Evolutionary conservation across 495 filamentous ascomycete genomes (phyloP), one percentile per base, ranked within the genome.

Genomic region (Hypoxylon lenormandii): DNA sequence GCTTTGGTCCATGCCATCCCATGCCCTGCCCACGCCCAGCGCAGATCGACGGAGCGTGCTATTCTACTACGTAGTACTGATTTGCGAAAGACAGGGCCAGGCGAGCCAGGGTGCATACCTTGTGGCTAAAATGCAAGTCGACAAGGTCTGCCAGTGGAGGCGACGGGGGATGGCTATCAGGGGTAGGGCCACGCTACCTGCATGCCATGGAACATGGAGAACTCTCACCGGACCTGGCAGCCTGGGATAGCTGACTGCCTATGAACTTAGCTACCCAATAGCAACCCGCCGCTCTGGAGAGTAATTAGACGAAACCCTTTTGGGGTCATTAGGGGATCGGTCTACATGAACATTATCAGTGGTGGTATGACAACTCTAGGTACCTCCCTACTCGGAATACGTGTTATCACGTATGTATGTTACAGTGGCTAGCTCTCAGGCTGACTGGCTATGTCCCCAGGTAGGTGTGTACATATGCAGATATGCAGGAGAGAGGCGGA

Each of bases 121-220:
- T 68, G 65, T 72, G 70, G 70, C 70, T 72, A 72, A 72, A 72
- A 72, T 68, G 65, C 70, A 66, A 53, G 70, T 72, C 70, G 69
- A 55, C 57, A 63, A 46, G 42, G 68, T 58, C 62, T 38, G 46
- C 18, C 33, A 54, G 67, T 70, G 67, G 67, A 70, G 67, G 50
- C 11, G 50, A 47, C 19, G 23, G 55, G 55, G 50, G 60, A 46
- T 40, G 42, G 2, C 11, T 28, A 33, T 62, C 68, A 71, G 68
- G 68, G 68, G 68, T 61, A 58, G 37, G 54, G 26, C 68, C 68
- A 71, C 61, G 58, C 57, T 59, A 60, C 51, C 62, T 62, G 61
- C 67, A 65, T 33, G 30, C 2, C 6, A 33, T 65, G 67, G 61
- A 64, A 54, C 55, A 60, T 60, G 26, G 47, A 69, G 30, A 33